phyloP scores from a whole-genome alignment of 1,139 yeast genomes.

The Kodamaea sp. region DNA sequence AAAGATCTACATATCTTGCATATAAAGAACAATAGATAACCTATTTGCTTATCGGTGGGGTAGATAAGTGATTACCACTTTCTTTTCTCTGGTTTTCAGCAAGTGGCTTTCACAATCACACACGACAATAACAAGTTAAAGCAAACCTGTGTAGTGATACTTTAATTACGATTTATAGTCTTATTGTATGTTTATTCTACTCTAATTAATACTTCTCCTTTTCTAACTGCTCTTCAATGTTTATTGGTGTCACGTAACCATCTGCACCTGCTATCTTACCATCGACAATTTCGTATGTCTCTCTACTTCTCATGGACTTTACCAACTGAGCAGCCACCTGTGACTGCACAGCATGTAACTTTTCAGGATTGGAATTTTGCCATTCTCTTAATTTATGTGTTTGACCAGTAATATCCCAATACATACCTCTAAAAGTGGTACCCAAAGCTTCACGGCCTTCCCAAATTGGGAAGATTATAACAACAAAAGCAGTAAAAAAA shows the following conservation, averaged over 20 bases:
- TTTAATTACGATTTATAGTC: not conserved
- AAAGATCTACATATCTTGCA: too few species aligned
- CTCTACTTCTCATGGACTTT: constrained; percentile 17
- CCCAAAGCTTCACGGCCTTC: constrained; percentile 66
- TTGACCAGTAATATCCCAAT: constrained; percentile 82
- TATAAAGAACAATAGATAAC: too few species aligned
- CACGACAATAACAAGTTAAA: too few species aligned
- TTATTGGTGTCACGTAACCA: constrained; percentile 21
- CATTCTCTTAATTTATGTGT: constrained; percentile 64
- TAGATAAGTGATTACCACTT: too few species aligned
- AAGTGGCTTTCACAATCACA: too few species aligned
- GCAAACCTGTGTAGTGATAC: not conserved
- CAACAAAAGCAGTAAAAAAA: constrained; percentile 53
- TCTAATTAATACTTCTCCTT: constrained; percentile 16
- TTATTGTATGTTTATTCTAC: too few species aligned
- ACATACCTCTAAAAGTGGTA: constrained; percentile 67
- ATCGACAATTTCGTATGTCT: constrained; percentile 25
- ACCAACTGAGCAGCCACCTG: constrained; percentile 47
- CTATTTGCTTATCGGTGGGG: too few species aligned
- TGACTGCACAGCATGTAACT: constrained; percentile 62
- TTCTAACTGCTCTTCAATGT: constrained; percentile 25
- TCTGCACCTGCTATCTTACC: constrained; percentile 24
- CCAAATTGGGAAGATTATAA: constrained; percentile 58
- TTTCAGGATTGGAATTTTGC: constrained; percentile 68
- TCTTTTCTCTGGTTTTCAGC: too few species aligned